Evolutionary conservation across 2,329 filamentous ascomycete genomes (phyloP).

Genomic region (Aspergillus sp.): DNA sequence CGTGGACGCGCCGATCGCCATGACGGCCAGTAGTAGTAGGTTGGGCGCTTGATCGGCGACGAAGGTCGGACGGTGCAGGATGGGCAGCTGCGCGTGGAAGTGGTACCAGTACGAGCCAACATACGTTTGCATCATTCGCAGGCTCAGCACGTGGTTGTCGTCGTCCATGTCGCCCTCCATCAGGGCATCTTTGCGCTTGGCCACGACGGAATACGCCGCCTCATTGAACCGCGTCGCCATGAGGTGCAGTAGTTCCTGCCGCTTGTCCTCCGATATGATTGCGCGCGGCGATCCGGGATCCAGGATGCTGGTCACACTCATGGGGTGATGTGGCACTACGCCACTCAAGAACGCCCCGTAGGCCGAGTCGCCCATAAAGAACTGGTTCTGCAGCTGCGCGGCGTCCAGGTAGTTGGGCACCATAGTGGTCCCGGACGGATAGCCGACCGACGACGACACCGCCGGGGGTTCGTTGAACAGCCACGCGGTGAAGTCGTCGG

Average conservation of each 20-base stretch:
- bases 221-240: conserved; percentile 82
- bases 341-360: conserved; percentile 50
- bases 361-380: conserved; percentile 51
- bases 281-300: conserved; percentile 78
- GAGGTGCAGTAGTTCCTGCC: conserved; percentile 76
- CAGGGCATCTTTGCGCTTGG: conserved; percentile 73
- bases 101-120: conserved; percentile 92
- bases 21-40: conserved; percentile 80
- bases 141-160: conserved; percentile 66
- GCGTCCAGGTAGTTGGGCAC: conserved; percentile 42
- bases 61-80: conserved; percentile 92
- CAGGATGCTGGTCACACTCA: conserved; percentile 83
- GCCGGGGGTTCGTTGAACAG: conserved; percentile 70
- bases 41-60: conserved; percentile 83
- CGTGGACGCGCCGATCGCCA: conserved; percentile 88
- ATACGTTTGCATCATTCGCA: conserved; percentile 94
- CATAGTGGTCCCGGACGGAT: conserved; percentile 41
- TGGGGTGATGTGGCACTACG: conserved; percentile 67
- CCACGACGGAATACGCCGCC: conserved; percentile 69
- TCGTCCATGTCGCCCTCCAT: conserved; percentile 73
- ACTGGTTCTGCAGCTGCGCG: conserved; percentile 49
- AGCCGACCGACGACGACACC: conserved; percentile 54
- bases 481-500: conserved; percentile 84
- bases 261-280: conserved; percentile 82
- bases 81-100: conserved; percentile 91